A percentile compares a stretch with the other conserved stretches of the same genome.
phyloP scores from a whole-genome alignment of 345 rosid genomes.

The Camelina sativa region DNA sequence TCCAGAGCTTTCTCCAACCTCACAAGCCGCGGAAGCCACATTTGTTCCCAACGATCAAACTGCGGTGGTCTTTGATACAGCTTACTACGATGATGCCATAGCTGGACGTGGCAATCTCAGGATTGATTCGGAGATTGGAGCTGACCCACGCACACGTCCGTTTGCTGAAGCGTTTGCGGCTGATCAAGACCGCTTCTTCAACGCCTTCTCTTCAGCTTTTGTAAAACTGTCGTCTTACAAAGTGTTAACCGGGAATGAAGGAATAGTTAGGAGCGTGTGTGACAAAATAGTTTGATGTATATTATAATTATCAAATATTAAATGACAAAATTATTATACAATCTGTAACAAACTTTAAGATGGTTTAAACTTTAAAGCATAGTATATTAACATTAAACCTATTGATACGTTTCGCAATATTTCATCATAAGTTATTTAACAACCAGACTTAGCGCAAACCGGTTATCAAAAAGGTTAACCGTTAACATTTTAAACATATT shows the following conservation, averaged over 20 bases:
- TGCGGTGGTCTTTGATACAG: conserved; percentile 44
- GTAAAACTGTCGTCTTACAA: conserved; percentile 46
- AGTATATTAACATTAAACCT: no score
- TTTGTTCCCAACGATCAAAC: conserved; percentile 53
- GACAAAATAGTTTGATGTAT: conserved; percentile 41
- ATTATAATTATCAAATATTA: background rate
- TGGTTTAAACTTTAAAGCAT: no score
- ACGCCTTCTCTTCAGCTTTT: conserved; percentile 51
- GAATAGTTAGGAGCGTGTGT: conserved; percentile 49
- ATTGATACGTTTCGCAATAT: background rate
- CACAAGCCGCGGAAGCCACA: conserved; percentile 41
- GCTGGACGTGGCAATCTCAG: conserved; percentile 47
- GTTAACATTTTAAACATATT: no score
- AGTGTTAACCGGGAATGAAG: conserved; percentile 47
- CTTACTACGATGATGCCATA: conserved; percentile 46
- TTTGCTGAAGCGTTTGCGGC: conserved; percentile 47
- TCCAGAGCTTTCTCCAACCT: conserved; percentile 34
- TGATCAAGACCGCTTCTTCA: conserved; percentile 47
- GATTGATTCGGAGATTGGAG: conserved; percentile 52
- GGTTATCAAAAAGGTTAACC: background rate
- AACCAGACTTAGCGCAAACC: background rate
- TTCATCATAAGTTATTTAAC: background rate
- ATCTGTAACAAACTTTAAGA: background rate
- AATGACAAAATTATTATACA: background rate
- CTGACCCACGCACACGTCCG: conserved; percentile 48